These are phyloP conservation scores for Auxenochlorella pyrenoidosa DNA, from an alignment of 139 green algal species.

Conservation along the genomic window DNA sequence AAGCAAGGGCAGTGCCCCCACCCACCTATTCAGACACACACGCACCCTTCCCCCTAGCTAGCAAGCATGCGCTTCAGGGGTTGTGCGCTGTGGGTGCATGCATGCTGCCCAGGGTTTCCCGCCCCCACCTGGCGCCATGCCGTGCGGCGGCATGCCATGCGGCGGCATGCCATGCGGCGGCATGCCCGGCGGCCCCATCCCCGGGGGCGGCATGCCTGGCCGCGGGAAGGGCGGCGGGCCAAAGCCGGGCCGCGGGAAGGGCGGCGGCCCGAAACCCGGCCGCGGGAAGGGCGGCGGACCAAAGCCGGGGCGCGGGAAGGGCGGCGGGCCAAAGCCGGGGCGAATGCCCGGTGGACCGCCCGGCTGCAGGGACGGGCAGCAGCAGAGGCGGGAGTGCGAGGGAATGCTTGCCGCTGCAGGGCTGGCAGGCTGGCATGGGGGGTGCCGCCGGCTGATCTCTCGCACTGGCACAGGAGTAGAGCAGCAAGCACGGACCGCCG, in stretches of 20 bases:
- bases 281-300: background rate
- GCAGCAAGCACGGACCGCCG: too few species aligned
- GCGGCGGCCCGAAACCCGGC: background rate
- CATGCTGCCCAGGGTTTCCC: too few species aligned
- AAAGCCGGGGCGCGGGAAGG: background rate
- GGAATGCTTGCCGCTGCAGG: background rate
- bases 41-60: too few species aligned
- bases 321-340: conserved; percentile 10
- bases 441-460: too few species aligned
- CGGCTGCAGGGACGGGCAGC: background rate
- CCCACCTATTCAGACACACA: too few species aligned
- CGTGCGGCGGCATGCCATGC: background rate
- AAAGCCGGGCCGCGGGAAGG: conserved; percentile 6
- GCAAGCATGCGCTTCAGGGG: too few species aligned
- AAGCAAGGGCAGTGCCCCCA: too few species aligned
- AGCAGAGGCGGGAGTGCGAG: background rate
- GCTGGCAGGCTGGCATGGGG: background rate
- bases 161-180: conserved; percentile 7
- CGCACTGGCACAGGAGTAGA: too few species aligned
- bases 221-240: background rate
- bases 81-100: too few species aligned
- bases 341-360: background rate
- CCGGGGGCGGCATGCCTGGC: conserved; percentile 8
- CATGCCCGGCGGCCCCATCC: conserved; percentile 3
- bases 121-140: background rate